These are phyloP conservation scores for Areca catechu DNA, from an alignment of 176 grass and related monocot genomes.

Conservation along the genomic window DNA sequence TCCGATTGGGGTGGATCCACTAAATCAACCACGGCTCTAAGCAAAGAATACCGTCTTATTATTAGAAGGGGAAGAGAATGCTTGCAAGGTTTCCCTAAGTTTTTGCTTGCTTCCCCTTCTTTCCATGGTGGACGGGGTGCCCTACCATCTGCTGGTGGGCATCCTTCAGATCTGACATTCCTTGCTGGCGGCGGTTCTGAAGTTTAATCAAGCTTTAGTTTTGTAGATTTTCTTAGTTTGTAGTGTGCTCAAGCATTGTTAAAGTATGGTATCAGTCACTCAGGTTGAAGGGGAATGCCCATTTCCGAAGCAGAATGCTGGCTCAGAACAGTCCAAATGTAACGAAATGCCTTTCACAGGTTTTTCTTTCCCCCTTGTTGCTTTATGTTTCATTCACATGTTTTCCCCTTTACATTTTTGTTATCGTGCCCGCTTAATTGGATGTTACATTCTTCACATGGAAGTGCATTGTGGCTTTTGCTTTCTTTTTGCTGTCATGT, in stretches of 20 bases:
- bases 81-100: constrained; percentile 51
- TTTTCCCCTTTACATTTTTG: too few species aligned
- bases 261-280: constrained; percentile 42
- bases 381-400: too few species aligned
- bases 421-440: too few species aligned
- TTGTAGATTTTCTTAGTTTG: constrained; percentile 21
- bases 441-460: too few species aligned
- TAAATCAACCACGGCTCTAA: constrained; percentile 64
- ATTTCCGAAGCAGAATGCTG: constrained; percentile 29
- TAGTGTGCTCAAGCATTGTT: constrained; percentile 13
- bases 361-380: constrained; percentile 2
- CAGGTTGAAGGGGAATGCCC: constrained; percentile 29
- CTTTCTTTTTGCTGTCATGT: too few species aligned
- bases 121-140: constrained; percentile 81
- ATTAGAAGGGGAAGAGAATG: constrained; percentile 46
- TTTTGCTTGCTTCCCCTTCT: constrained; percentile 70
- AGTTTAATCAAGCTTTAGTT: constrained; percentile 31
- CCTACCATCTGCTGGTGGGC: constrained; percentile 84
- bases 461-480: too few species aligned
- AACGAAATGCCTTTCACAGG: constrained; percentile 12
- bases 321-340: constrained; percentile 35
- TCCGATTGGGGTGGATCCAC: constrained; percentile 59
- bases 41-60: constrained; percentile 41
- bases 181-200: constrained; percentile 59
- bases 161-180: constrained; percentile 79